These are phyloP conservation scores for Globisporangium cederbergense DNA, from an alignment of 352 stramenopile genomes.

Conservation along the genomic window DNA sequence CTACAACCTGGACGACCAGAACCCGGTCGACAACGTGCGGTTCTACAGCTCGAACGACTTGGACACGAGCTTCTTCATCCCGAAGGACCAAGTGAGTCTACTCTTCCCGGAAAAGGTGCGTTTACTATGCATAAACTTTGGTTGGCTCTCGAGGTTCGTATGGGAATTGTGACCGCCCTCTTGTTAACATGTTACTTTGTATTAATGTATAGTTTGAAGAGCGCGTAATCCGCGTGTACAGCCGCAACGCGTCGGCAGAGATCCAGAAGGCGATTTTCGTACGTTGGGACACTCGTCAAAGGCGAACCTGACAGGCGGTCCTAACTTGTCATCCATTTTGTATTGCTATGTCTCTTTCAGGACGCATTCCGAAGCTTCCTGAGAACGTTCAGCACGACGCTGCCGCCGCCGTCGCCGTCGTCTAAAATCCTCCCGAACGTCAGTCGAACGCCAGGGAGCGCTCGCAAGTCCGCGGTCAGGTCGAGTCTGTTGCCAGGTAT, in stretches of 20 bases:
- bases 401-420: slow-evolving; percentile 63
- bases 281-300: slow-evolving; percentile 6
- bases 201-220: slow-evolving; percentile 65
- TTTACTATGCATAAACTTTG: not conserved
- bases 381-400: slow-evolving; percentile 57
- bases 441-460: not conserved
- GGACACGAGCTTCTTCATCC: slow-evolving; percentile 67
- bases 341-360: slow-evolving; percentile 18
- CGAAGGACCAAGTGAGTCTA: slow-evolving; percentile 75
- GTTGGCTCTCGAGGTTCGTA: not conserved
- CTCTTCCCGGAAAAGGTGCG: slow-evolving; percentile 82
- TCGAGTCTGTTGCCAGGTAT: slow-evolving; percentile 8
- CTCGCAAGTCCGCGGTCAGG: slow-evolving; percentile 3
- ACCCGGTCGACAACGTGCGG: slow-evolving; percentile 78
- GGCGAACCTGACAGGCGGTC: not conserved
- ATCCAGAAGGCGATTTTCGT: slow-evolving; percentile 65
- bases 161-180: not conserved
- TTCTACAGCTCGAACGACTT: slow-evolving; percentile 80
- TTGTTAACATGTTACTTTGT: not conserved
- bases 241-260: slow-evolving; percentile 41
- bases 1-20: slow-evolving; percentile 81
- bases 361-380: slow-evolving; percentile 59
- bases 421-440: slow-evolving; percentile 43
- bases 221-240: slow-evolving; percentile 76
- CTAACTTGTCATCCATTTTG: not conserved